Percentiles rank a stretch among this genome's conserved stretches.
These are phyloP conservation scores for Mortierella sp. DNA, from an alignment of 371 early-diverging fungal genomes.

Conservation along the genomic window DNA sequence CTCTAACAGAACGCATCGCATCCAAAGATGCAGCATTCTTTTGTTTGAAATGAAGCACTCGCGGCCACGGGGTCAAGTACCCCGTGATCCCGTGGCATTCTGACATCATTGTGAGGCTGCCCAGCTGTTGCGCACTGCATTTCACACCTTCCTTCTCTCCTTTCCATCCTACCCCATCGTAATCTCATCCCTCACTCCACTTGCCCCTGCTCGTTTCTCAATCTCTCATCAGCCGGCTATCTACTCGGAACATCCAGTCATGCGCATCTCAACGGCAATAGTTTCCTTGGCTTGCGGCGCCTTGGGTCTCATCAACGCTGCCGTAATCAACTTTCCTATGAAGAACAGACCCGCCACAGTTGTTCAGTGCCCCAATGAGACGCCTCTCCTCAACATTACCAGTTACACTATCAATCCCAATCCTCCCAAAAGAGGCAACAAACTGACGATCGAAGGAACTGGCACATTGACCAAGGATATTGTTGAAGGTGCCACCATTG, in stretches of 20 bases:
- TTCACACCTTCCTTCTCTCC: neutral
- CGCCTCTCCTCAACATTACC: constrained; percentile 50
- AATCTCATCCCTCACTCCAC: neutral
- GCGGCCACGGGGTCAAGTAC: neutral
- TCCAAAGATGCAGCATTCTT: too few species aligned
- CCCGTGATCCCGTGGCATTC: constrained; percentile 1
- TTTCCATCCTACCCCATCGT: neutral
- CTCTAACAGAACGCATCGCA: too few species aligned
- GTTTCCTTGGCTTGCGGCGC: constrained; percentile 39
- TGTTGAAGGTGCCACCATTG: constrained; percentile 61
- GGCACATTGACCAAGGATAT: constrained; percentile 61
- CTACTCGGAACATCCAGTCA: too few species aligned
- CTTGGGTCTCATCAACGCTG: constrained; percentile 19
- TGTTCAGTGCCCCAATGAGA: constrained; percentile 21
- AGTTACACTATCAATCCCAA: constrained; percentile 64
- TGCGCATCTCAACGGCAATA: constrained; percentile 37
- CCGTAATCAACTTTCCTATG: constrained; percentile 17
- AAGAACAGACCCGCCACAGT: constrained; percentile 11
- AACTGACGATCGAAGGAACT: constrained; percentile 61
- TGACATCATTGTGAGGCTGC: neutral
- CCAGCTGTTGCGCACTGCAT: too few species aligned
- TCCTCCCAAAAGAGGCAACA: constrained; percentile 64
- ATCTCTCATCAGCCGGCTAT: too few species aligned
- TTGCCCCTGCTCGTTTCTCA: too few species aligned
- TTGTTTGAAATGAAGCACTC: too few species aligned